Conservation (phyloP, 768 basidiomycete genomes). For the Amanita pseudoporphyria region DNA sequence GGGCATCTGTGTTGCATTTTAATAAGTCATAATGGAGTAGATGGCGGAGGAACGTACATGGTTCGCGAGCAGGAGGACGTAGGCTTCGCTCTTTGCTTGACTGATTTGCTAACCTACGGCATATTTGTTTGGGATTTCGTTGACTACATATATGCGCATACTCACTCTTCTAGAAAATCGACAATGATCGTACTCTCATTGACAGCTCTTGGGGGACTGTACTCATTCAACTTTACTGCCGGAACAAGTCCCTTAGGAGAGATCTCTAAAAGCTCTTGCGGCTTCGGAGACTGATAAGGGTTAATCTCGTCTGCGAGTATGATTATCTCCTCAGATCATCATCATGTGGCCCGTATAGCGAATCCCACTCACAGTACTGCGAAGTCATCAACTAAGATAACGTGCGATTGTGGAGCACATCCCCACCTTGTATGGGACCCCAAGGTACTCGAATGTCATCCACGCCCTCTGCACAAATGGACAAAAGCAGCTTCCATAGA, state of each 20-base stretch:
- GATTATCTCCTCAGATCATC: too few species aligned
- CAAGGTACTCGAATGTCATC: conserved; percentile 65
- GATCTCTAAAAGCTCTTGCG: conserved; percentile 67
- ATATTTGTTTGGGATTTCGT: too few species aligned
- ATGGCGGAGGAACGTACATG: background rate
- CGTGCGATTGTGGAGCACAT: too few species aligned
- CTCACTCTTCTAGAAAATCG: conserved; percentile 66
- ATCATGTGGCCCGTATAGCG: too few species aligned
- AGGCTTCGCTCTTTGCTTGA: background rate
- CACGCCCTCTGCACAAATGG: conserved; percentile 80
- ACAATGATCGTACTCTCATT: conserved; percentile 78
- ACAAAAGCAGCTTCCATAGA: conserved; percentile 70
- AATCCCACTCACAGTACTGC: conserved; percentile 12
- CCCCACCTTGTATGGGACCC: too few species aligned
- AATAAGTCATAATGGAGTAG: too few species aligned
- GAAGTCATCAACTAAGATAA: conserved; percentile 16
- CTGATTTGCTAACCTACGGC: background rate
- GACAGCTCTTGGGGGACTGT: conserved; percentile 50
- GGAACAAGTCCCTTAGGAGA: conserved; percentile 82
- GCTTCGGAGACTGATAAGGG: conserved; percentile 62
- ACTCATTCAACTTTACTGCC: too few species aligned
- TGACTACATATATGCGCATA: too few species aligned
- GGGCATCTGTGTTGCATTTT: too few species aligned
- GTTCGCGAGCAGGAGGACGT: too few species aligned
- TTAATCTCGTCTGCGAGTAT: conserved; percentile 59